Evolutionary conservation across 2,329 filamentous ascomycete species (phyloP), one percentile per base, ranked within the genome.

Genomic region (Lizonia empirigonia): DNA sequence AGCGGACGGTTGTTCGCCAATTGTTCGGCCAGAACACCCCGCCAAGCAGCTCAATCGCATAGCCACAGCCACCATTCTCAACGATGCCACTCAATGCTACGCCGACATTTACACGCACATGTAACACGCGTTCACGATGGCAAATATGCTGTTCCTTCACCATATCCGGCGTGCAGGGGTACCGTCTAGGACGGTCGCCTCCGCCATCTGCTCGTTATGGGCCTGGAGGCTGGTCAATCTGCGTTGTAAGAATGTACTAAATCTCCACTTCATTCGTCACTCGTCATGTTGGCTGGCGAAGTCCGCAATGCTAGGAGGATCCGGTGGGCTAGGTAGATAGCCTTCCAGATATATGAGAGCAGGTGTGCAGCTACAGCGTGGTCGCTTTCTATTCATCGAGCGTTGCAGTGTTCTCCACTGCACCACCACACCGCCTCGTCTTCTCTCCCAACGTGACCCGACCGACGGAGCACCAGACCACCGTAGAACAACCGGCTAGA

Each of bases 291-390:
- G 64, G 63, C 60, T 64, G 64, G 63, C 65, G 50, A 62, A 62
- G 61, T 64, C 63, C 80, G 19, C 85, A 44, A 39, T 76, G 40
- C 44, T 26, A 52, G 41, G 52, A 50, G 32, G 49, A 37, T 42
- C 41, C 41, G 33, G 36, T 45, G 39, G 45, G 44, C 38, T 18
- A 33, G 27, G 5, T 7, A 39, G 33, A 39, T 50, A 50, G 85
- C 66, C 78, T 85, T 16, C 85, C 85, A 72, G 82, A 84, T 30
- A 69, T 87, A 85, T 19, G 67, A 86, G 64, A 75, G 83, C 50
- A 64, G 85, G 42, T 82, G 85, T 68, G 64, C 85, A 60, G 65
- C 59, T 64, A 60, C 68, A 61, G 58, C 67, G 67, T 69, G 69
- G 62, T 61, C 62, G 59, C 57, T 56, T 65, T 58, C 62, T 59